Percentiles rank a stretch among this genome's conserved stretches.
These are phyloP conservation scores for Epichloe baconii DNA, from an alignment of 2,329 filamentous ascomycete species.

Conservation along the genomic window DNA sequence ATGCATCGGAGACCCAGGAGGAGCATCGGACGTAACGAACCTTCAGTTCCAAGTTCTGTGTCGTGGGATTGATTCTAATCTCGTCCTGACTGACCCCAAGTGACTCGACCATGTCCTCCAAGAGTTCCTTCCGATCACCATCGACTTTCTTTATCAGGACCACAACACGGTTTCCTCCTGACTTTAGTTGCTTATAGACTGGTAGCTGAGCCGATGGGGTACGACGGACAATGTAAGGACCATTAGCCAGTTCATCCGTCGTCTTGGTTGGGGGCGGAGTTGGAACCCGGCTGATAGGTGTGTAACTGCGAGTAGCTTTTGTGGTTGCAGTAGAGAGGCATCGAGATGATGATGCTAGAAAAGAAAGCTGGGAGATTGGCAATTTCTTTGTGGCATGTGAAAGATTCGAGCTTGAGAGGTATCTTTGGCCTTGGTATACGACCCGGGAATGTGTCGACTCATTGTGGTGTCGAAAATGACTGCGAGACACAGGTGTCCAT, in stretches of 20 bases:
- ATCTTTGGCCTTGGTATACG: slow-evolving; percentile 12
- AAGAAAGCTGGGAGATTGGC: slow-evolving; percentile 9
- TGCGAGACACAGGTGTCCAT: neutral
- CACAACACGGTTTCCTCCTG: slow-evolving; percentile 61
- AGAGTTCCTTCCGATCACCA: slow-evolving; percentile 53
- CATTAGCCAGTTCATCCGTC: slow-evolving; percentile 14
- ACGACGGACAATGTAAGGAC: slow-evolving; percentile 57
- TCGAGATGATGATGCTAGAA: slow-evolving; percentile 10
- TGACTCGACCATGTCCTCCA: slow-evolving; percentile 46
- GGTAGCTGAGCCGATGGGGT: slow-evolving; percentile 59
- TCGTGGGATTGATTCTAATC: slow-evolving; percentile 44
- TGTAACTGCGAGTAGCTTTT: slow-evolving; percentile 10
- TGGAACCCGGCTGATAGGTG: slow-evolving; percentile 14
- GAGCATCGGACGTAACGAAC: slow-evolving; percentile 26
- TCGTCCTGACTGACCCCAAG: slow-evolving; percentile 44
- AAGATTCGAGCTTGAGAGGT: slow-evolving; percentile 7
- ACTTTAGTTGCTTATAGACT: slow-evolving; percentile 62
- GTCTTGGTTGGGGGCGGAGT: slow-evolving; percentile 19
- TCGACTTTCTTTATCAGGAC: slow-evolving; percentile 70
- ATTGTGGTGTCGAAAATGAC: slow-evolving; percentile 10
- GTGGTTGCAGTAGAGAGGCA: slow-evolving; percentile 7
- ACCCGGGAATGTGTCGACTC: slow-evolving; percentile 14
- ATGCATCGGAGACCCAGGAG: neutral
- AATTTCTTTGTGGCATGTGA: slow-evolving; percentile 7
- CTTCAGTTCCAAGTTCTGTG: slow-evolving; percentile 63